Evolutionary conservation across 2,329 filamentous ascomycete species (phyloP).

Genomic region (Colletotrichum orchidophilum): DNA sequence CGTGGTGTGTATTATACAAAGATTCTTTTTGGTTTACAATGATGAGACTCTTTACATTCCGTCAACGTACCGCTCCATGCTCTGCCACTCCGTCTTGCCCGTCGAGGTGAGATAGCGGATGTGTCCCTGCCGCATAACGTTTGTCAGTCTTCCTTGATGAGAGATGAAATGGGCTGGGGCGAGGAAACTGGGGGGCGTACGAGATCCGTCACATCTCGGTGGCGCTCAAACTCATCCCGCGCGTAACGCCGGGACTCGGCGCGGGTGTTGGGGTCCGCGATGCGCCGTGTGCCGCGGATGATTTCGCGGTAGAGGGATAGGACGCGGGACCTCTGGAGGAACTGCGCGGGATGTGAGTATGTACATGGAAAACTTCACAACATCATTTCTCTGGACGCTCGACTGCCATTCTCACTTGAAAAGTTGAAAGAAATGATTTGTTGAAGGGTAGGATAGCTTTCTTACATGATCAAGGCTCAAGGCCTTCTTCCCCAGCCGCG

Average conservation of each 20-base stretch:
- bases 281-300: slow-evolving; percentile 62
- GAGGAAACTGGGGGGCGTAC: slow-evolving; percentile 48
- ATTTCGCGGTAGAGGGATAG: slow-evolving; percentile 68
- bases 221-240: slow-evolving; percentile 69
- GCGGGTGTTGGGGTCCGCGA: slow-evolving; percentile 60
- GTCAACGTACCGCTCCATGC: slow-evolving; percentile 66
- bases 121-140: slow-evolving; percentile 54
- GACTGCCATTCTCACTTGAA: not conserved
- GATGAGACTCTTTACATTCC: slow-evolving; percentile 49
- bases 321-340: slow-evolving; percentile 65
- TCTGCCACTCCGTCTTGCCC: slow-evolving; percentile 73
- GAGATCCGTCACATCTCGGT: slow-evolving; percentile 64
- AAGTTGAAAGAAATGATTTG: not conserved
- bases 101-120: slow-evolving; percentile 71
- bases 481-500: slow-evolving; percentile 49
- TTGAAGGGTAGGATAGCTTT: slow-evolving; percentile 11
- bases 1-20: slow-evolving; percentile 20
- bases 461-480: slow-evolving; percentile 69
- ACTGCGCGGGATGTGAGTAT: slow-evolving; percentile 50
- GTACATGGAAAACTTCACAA: not conserved
- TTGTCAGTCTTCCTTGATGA: not conserved
- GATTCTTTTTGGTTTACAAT: not conserved
- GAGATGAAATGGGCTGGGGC: not conserved
- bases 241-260: slow-evolving; percentile 66
- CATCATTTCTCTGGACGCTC: too few relatives aligned